Evolutionary conservation across 1,139 yeast genomes (phyloP).

Genomic region (Lodderomyces parapsilosis): DNA sequence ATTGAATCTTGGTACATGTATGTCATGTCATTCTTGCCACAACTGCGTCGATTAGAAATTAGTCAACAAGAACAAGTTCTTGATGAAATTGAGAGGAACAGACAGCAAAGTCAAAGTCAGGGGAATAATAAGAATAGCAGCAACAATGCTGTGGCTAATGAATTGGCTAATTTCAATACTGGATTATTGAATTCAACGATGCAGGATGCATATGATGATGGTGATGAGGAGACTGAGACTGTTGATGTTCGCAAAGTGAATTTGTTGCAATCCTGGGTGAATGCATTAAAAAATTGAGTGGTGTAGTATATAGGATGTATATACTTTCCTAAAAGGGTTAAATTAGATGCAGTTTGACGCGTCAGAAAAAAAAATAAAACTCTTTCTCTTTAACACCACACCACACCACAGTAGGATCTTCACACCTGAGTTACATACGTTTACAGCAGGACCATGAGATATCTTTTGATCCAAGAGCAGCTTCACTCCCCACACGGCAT

Average conservation of each 20-base stretch:
- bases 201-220: conserved; percentile 6
- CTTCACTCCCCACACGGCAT: too few relatives aligned
- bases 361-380: too few relatives aligned
- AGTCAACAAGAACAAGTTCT: conserved; percentile 43
- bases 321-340: conserved; percentile 2
- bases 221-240: conserved; percentile 5
- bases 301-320: not conserved
- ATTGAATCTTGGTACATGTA: conserved; percentile 29
- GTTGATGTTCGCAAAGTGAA: conserved; percentile 7
- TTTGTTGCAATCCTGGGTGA: conserved; percentile 7
- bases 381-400: too few relatives aligned
- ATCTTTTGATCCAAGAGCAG: too few relatives aligned
- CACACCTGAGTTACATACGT: too few relatives aligned
- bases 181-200: conserved; percentile 13
- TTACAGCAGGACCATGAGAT: too few relatives aligned
- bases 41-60: conserved; percentile 18
- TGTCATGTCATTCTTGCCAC: conserved; percentile 33
- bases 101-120: conserved; percentile 1
- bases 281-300: conserved; percentile 2
- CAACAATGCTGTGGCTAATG: conserved; percentile 7
- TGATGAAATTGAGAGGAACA: conserved; percentile 18
- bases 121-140: not conserved
- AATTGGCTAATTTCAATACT: conserved; percentile 13
- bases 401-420: too few relatives aligned
- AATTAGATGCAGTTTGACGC: not conserved